Evolutionary conservation across 2,329 filamentous ascomycete genomes (phyloP).

Genomic region (Penicillium sp.): DNA sequence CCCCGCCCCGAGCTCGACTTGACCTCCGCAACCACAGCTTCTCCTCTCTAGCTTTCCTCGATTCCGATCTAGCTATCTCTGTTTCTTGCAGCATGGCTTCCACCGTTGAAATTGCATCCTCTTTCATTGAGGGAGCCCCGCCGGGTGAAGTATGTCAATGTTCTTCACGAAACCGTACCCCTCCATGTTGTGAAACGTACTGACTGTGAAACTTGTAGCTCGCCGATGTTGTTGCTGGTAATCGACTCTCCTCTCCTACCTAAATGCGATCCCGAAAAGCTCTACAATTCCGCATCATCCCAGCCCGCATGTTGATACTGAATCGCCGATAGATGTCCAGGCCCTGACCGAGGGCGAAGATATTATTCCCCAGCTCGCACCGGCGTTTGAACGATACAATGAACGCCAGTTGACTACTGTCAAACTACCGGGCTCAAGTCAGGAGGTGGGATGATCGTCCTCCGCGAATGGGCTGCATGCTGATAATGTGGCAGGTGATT

Average conservation of each 20-base stretch:
- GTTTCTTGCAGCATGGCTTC: slow-evolving; percentile 39
- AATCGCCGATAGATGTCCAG: slow-evolving; percentile 74
- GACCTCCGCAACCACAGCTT: slow-evolving; percentile 16
- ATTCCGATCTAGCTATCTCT: not conserved
- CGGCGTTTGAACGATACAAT: slow-evolving; percentile 92
- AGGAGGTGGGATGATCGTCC: slow-evolving; percentile 58
- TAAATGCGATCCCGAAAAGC: slow-evolving; percentile 5
- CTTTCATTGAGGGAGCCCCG: slow-evolving; percentile 90
- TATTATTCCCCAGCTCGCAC: slow-evolving; percentile 69
- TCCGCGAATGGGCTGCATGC: slow-evolving; percentile 2
- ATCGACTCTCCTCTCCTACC: slow-evolving; percentile 15
- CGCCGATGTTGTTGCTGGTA: slow-evolving; percentile 84
- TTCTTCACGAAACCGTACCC: not conserved
- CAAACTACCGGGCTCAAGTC: slow-evolving; percentile 83
- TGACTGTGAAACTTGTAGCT: slow-evolving; percentile 57
- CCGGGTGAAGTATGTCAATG: slow-evolving; percentile 77
- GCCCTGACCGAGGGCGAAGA: slow-evolving; percentile 70
- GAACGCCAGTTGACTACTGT: slow-evolving; percentile 88
- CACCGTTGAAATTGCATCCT: slow-evolving; percentile 65
- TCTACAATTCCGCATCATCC: slow-evolving; percentile 5
- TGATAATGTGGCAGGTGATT: slow-evolving; percentile 55
- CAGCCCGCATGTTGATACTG: slow-evolving; percentile 15
- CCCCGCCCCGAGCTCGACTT: slow-evolving; percentile 21
- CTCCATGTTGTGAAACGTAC: slow-evolving; percentile 19
- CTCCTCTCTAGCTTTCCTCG: not conserved